These are phyloP conservation scores for Eimeria praecox DNA, from an alignment of 169 alveolate genomes.

Conservation along the genomic window DNA sequence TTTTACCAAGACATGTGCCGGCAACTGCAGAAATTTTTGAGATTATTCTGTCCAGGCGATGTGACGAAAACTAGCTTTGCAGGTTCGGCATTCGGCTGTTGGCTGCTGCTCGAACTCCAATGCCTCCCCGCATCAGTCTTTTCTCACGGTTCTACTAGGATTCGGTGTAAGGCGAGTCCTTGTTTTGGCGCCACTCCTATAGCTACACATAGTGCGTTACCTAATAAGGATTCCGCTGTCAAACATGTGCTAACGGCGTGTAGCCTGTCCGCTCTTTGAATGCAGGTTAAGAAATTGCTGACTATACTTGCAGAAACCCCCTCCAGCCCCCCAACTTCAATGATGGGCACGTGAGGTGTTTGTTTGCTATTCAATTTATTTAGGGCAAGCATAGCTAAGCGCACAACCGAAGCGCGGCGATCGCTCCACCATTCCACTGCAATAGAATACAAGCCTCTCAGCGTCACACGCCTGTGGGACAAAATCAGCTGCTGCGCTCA, in stretches of 20 bases:
- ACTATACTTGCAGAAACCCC: not conserved
- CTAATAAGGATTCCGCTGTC: not conserved
- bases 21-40: not conserved
- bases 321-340: not conserved
- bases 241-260: not conserved
- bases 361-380: not conserved
- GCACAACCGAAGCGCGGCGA: not conserved
- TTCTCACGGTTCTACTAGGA: not conserved
- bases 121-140: not conserved
- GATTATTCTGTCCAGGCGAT: not conserved
- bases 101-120: not conserved
- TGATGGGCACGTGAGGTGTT: too few species aligned
- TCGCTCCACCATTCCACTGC: not conserved
- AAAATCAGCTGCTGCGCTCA: too few species aligned
- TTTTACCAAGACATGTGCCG: not conserved
- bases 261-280: not conserved
- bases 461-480: not conserved
- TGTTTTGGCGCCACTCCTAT: not conserved
- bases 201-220: not conserved
- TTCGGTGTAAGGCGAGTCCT: not conserved
- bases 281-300: not conserved
- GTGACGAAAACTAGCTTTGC: not conserved
- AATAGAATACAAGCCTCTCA: not conserved
- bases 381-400: not conserved
- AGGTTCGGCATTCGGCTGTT: not conserved